Evolutionary conservation across 371 early-diverging fungal species (phyloP).

Genomic region (Rhizopus delemar): DNA sequence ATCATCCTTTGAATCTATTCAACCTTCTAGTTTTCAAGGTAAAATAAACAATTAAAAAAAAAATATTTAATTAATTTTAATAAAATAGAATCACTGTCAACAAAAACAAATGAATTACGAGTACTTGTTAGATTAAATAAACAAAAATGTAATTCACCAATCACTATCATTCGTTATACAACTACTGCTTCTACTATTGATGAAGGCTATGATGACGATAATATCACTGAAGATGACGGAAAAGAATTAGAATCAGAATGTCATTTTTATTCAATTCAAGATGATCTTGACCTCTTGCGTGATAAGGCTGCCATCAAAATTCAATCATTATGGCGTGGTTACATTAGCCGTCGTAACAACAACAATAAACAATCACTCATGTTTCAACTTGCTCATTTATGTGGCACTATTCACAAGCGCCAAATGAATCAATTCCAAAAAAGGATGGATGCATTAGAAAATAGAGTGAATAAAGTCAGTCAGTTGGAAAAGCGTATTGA

Average conservation of each 20-base stretch:
- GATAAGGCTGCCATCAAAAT: constrained; percentile 27
- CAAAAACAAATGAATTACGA: no score
- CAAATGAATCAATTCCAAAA: constrained; percentile 3
- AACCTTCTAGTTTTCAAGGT: no score
- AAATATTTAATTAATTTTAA: no score
- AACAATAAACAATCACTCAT: not conserved
- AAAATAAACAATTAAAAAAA: no score
- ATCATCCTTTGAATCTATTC: no score
- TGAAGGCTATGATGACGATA: constrained; percentile 27
- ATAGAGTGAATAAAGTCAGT: constrained; percentile 10
- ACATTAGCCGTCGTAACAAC: constrained; percentile 11
- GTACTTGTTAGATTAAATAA: constrained; percentile 21
- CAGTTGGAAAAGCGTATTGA: constrained; percentile 19
- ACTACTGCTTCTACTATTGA: constrained; percentile 3
- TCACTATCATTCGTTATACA: constrained; percentile 2
- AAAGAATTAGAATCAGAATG: constrained; percentile 24
- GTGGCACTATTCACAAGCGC: constrained; percentile 20
- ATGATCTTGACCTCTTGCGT: constrained; percentile 14
- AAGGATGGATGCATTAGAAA: not conserved
- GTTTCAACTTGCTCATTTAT: constrained; percentile 17
- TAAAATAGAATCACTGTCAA: no score
- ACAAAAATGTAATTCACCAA: not conserved
- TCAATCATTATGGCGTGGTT: constrained; percentile 37
- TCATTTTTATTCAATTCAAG: constrained; percentile 18
- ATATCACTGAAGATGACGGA: constrained; percentile 2